Evolutionary conservation across 2,329 filamentous ascomycete genomes (phyloP), one percentile per base, ranked within the genome.

Genomic region (Fusarium torulosum): DNA sequence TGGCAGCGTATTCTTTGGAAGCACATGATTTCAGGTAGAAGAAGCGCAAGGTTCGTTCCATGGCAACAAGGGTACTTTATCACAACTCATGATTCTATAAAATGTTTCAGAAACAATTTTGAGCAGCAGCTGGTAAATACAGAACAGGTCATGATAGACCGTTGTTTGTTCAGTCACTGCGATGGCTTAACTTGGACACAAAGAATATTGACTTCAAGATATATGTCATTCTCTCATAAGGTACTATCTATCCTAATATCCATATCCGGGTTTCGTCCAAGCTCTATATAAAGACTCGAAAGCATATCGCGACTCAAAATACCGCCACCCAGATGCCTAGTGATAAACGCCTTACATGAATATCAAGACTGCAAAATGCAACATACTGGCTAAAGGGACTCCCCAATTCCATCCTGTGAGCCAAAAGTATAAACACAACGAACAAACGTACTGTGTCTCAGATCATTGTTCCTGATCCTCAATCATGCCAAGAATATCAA

Each of bases 401-500:
- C 43, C 21, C 41, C 31, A 27, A 55, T 53, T 47, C 37, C 44
- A 33, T 61, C 35, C n/a, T 23, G 23, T 14, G 29, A 7, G 33
- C 20, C 29, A 41, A 63, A 54, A 38, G 40, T 31, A 43, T 17
- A 38, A 45, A 43, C 44, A 31, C 23, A 33, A 47, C 21, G 21
- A 31, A 38, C 13, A 44, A 49, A 35, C 9, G 17, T 7, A n/a
- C 31, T 11, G 17, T 42, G 33, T 21, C 21, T 21, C 27, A 38
- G 27, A 37, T 50, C 31, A 57, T 73, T 58, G 77, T 19, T 79
- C 75, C 17, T 80, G 75, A n/a, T 88, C 85, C 74, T 93, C 91
- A 75, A 93, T 83, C 80, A 94, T 81, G 23, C 83, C 83, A 69
- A 95, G 77, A 67, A 91, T 83, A 57, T 93, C 90, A 59, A 95